Conservation (phyloP, 2,329 filamentous ascomycete species). For the Acrocalymma vagum region DNA sequence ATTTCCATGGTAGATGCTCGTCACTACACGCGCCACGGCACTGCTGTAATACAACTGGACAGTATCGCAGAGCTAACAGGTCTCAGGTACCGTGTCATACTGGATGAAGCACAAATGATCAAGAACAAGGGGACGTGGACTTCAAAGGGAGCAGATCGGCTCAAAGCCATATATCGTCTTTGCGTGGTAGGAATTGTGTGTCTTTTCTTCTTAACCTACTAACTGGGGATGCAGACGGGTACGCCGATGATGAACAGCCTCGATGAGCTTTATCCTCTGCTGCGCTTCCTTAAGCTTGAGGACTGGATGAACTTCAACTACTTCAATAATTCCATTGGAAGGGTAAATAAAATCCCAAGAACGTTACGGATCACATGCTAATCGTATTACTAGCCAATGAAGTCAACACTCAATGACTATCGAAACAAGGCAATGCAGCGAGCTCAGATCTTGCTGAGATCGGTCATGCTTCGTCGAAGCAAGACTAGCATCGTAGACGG, state of each 20-base stretch:
- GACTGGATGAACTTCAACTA: conserved; percentile 68
- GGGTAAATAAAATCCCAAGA: conserved; percentile 17
- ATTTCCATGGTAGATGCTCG: background rate
- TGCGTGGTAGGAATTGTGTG: conserved; percentile 75
- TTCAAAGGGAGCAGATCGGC: conserved; percentile 65
- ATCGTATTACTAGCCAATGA: conserved; percentile 45
- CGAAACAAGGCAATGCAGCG: conserved; percentile 68
- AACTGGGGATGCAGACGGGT: too few species aligned
- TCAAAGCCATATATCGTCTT: conserved; percentile 71
- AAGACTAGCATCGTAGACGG: conserved; percentile 84
- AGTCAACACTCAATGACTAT: conserved; percentile 43
- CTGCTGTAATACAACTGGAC: too few species aligned
- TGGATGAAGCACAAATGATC: conserved; percentile 84
- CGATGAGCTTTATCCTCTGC: conserved; percentile 77
- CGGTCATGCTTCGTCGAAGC: conserved; percentile 81
- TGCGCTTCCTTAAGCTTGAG: conserved; percentile 79
- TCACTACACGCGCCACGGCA: background rate
- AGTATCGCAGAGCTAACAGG: conserved; percentile 3
- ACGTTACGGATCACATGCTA: conserved; percentile 33
- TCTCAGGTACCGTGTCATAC: conserved; percentile 63
- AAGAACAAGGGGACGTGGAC: conserved; percentile 75
- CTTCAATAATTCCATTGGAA: conserved; percentile 69
- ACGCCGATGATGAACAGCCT: conserved; percentile 91
- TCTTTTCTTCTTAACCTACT: background rate
- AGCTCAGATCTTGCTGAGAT: conserved; percentile 78